Evolutionary conservation across 2,329 filamentous ascomycete genomes (phyloP).

Genomic region (Fusarium multiceps): DNA sequence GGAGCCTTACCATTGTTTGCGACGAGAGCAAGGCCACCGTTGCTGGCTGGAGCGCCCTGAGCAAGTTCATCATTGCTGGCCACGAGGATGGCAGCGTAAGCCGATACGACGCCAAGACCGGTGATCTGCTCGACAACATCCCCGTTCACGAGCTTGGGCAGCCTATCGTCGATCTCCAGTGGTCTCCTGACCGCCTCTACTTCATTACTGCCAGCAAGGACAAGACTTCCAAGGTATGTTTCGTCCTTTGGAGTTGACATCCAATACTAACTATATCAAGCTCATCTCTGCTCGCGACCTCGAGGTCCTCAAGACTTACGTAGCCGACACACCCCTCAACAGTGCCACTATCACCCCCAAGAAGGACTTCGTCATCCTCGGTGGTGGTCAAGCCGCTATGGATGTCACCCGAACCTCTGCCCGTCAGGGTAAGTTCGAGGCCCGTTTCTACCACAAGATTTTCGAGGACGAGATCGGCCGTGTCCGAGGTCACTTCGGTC

Average conservation of each 20-base stretch:
- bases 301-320: constrained; percentile 91
- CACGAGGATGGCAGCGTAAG: constrained; percentile 96
- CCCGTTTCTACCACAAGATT: constrained; percentile 99
- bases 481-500: constrained; percentile 97
- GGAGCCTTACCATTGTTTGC: constrained; percentile 86
- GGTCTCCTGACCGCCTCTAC: constrained; percentile 92
- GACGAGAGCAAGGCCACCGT: constrained; percentile 97
- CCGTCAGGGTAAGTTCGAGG: constrained; percentile 98
- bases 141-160: constrained; percentile 87
- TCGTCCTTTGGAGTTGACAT: neutral
- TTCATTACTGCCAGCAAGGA: constrained; percentile 99
- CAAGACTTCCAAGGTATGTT: constrained; percentile 87
- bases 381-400: constrained; percentile 98
- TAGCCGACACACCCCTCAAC: constrained; percentile 94
- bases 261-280: constrained; percentile 52
- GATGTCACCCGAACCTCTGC: constrained; percentile 95
- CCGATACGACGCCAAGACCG: constrained; percentile 91
- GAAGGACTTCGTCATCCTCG: constrained; percentile 98
- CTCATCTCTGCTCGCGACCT: constrained; percentile 88
- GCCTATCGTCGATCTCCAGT: constrained; percentile 92
- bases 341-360: constrained; percentile 92
- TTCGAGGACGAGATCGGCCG: constrained; percentile 99
- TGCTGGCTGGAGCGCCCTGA: constrained; percentile 93
- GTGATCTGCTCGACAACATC: constrained; percentile 83
- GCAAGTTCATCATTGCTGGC: constrained; percentile 95